These are phyloP conservation scores for Cordyceps tenuipes DNA, from an alignment of 2,329 filamentous ascomycete genomes.

Conservation along the genomic window DNA sequence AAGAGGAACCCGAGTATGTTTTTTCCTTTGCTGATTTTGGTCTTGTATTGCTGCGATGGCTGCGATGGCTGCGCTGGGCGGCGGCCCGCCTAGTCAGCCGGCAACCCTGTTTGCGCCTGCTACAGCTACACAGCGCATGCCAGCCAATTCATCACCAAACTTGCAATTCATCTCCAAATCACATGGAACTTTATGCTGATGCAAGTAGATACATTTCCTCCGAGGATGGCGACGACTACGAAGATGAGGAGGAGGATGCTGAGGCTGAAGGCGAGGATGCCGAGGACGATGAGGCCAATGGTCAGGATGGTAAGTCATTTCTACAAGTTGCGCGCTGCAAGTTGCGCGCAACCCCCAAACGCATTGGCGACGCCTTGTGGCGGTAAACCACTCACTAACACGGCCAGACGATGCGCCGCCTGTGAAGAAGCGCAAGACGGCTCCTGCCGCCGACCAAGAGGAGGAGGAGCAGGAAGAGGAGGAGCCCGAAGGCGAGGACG, in stretches of 20 bases:
- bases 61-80: no score
- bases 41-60: background rate
- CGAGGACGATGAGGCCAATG: slow-evolving; percentile 21
- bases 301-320: slow-evolving; percentile 23
- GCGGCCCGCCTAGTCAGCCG: background rate
- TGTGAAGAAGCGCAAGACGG: slow-evolving; percentile 45
- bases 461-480: slow-evolving; percentile 28
- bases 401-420: slow-evolving; percentile 33
- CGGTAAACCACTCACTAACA: slow-evolving; percentile 11
- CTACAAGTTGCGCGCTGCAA: background rate
- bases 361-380: background rate
- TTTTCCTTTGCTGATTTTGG: slow-evolving; percentile 1
- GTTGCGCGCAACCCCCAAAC: background rate
- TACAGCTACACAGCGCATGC: no score
- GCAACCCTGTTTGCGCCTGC: slow-evolving; percentile 4
- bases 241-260: slow-evolving; percentile 32
- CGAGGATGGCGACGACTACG: slow-evolving; percentile 33
- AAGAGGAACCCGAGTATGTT: slow-evolving; percentile 48
- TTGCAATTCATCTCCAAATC: background rate
- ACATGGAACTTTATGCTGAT: slow-evolving; percentile 6
- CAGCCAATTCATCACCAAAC: background rate
- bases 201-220: slow-evolving; percentile 26
- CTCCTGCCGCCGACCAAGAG: slow-evolving; percentile 26
- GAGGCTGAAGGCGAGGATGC: slow-evolving; percentile 28
- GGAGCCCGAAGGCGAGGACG: slow-evolving; percentile 23